Base-by-base conservation (phyloP, 202 grass and related monocot species). In the Schoenoplectus triqueter region DNA sequence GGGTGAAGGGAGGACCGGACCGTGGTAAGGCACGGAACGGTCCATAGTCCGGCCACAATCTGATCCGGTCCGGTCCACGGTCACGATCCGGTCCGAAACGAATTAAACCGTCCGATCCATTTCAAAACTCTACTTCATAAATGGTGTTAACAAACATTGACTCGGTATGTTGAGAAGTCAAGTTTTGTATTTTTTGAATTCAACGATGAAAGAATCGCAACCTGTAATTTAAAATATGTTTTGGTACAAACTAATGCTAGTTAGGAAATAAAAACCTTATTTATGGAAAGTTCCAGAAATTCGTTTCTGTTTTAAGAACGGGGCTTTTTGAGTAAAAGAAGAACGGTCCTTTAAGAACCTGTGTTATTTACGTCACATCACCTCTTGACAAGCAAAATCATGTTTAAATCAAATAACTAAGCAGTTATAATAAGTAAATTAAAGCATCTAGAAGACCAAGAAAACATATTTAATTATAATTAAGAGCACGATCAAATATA, bases 121-220 rank as follows among this genome's bases (percentile, higher is more conserved):
- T 31, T 31, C 31, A 31, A 31, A 31, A 31, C 31, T 31, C 31
- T 31, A 31, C 31, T n/a, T 73, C 45, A 56, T 77, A 61, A 61
- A 41, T 44, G 54, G 31, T 57, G 21, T 78, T 61, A 45, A 17
- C 14, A 79, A 79, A 79, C 3, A 45, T 79, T 79, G 75, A 79
- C 75, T 78, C 4, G 6, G 7, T 40, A 41, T 42, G 13, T 59
- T 79, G 7, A 18, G 14, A 79, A 79, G 55, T 79, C 55, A 60
- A 45, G 1, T 79, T 61, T 61, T 79, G 18, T 44, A 6, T 45
- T 44, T 57, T 2, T 4, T 61, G 14, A 61, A 61, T 54, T 79
- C 55, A 79, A 79, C 22, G 1, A 61, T 0, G 15, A 59, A 61
- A 61, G 2, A 60, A 61, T 42, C 61, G 39, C 15, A 15, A 45